phyloP scores from a whole-genome alignment of 2,329 filamentous ascomycete genomes.

The Thielaviopsis euricoi region DNA sequence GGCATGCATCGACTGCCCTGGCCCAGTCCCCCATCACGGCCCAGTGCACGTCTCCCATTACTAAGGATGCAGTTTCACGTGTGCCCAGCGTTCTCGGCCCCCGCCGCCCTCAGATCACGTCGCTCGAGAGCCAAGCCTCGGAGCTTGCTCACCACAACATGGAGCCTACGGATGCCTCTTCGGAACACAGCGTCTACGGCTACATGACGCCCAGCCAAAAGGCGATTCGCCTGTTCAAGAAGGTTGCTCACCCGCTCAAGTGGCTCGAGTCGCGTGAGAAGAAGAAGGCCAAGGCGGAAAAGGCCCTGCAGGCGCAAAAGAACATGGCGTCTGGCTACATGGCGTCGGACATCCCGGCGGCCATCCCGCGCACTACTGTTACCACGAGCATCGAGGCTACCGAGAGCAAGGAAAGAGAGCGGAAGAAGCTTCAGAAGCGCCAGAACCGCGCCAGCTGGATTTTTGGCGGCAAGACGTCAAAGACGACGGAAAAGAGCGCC shows the following conservation, averaged over 20 bases:
- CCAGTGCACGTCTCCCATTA: background rate
- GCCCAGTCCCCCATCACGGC: background rate
- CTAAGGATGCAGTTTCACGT: background rate
- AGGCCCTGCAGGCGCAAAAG: constrained; percentile 4
- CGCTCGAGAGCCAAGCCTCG: constrained; percentile 8
- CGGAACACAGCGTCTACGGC: constrained; percentile 9
- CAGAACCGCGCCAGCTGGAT: constrained; percentile 8
- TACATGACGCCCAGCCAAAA: constrained; percentile 12
- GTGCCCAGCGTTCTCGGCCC: background rate
- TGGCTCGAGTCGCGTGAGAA: constrained; percentile 9
- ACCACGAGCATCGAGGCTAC: constrained; percentile 5
- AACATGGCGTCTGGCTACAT: constrained; percentile 6
- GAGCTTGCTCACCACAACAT: constrained; percentile 9
- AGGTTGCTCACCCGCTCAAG: constrained; percentile 9
- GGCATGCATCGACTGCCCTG: constrained; percentile 1
- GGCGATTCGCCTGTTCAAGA: constrained; percentile 10
- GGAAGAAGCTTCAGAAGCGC: background rate
- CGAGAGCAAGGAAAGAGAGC: constrained; percentile 1
- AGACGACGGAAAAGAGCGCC: constrained; percentile 1
- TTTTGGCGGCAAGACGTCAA: constrained; percentile 5
- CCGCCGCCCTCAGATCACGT: constrained; percentile 5
- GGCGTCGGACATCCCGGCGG: background rate
- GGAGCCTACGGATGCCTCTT: constrained; percentile 9
- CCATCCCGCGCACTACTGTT: background rate
- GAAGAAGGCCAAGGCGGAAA: constrained; percentile 7